Evolutionary conservation across 1,284 basidiomycete genomes (phyloP), one percentile per base, ranked within the genome.

Genomic region (Microbotryum silenes-acaulis): DNA sequence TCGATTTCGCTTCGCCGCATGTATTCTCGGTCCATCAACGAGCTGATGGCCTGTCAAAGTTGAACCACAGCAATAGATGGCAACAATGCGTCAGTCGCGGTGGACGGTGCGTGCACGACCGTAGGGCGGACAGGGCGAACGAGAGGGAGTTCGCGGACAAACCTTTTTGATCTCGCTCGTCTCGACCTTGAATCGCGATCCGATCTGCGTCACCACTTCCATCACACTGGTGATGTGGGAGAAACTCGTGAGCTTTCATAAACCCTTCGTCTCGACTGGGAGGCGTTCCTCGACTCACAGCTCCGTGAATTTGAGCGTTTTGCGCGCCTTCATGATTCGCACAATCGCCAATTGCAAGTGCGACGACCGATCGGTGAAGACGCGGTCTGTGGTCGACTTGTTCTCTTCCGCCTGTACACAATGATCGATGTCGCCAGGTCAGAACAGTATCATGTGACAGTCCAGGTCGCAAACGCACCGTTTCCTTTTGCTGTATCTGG

Each of bases 321-420:
- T 96, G 70, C 84, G 83, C 3, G 84, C 85, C 75, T 97, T 97
- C 91, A 97, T 93, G 72, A 94, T 85, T 3, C 91, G 85, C 45
- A 96, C 91, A 67, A 97, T 93, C 7, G 92, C 91, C 0, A 92
- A 91, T 70, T 97, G 92, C 29, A 97, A 79, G 56, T 87, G 84
- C 64, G 87, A 82, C 64, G 88, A 86, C 62, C 94, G 84, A 75
- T 97, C 91, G 45, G 86, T 82, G 63, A 93, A 86, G 49, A 97
- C 91, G 48, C 86, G 82, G 20, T 81, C 82, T 71, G 91, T 88
- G 9, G 91, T 94, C 66, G 85, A 82, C 67, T 83, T 82, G 29
- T 87, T 85, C 77, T 97, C 94, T 74, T 97, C 92, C 42, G 83
- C 81, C 88, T 91, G 65, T 2, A 58, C 18, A 47, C 54, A 42